Base-by-base conservation (phyloP, 306 rosid species). In the Cicer bijugum region DNA sequence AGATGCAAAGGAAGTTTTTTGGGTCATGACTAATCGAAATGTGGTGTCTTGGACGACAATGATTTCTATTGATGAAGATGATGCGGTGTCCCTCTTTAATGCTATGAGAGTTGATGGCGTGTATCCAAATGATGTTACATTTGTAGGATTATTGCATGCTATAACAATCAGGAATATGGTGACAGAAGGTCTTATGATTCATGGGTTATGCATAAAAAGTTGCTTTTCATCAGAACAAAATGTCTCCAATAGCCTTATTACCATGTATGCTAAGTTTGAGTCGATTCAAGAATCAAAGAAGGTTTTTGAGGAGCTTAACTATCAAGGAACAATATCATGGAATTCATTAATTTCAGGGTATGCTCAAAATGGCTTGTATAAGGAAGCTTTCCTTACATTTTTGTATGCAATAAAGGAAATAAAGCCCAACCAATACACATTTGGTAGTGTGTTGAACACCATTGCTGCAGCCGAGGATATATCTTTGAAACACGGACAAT, bases 31-130 rank as follows among this genome's bases (percentile, higher is more conserved):
- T 39, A 74, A 43, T 43, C 83, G 90, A 46, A 93, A 93, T 78
- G 98, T 93, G 28, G 87, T 90, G 60, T 89, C 98, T 10, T 90
- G 97, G 97, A 90, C 98, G 2, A 90, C 91, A 12, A 81, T 89
- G 88, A 85, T 93, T 83, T 93, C 96, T 23, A 58, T 89, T 28
- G 78, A 81, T 1, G 90, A 87, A 85, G 89, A 86, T 33, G 80
- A 85, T 69, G 96, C 86, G 43, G 28, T 90, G 69, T 79, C 90
- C 68, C 74, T 82, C 44, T 93, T 90, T 58, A 82, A 82, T 68
- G 74, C 67, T 58, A 87, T 93, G 98, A 86, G 98, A 87, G 40
- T 53, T 39, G 86, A 81, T 57, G 87, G 83, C 20, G 88, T 90
- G 10, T 86, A 85, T 83, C 96, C 93, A 39, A 90, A 93, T 86